Evolutionary conservation across 176 grass and related monocot species (phyloP).

Genomic region (Melocanna baccifera): DNA sequence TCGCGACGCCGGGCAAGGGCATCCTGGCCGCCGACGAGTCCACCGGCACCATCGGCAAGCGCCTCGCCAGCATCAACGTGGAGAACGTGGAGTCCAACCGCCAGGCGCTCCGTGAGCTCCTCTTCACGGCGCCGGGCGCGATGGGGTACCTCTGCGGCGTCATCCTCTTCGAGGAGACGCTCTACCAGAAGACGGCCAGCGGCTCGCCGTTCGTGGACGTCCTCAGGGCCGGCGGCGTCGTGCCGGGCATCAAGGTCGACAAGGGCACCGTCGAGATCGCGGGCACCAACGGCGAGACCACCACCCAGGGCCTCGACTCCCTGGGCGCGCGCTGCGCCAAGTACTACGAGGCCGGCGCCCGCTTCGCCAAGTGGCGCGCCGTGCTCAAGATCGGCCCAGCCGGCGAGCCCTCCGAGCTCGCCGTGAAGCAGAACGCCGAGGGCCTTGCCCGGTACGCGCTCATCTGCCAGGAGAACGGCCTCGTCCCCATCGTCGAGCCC

Average conservation of each 20-base stretch:
- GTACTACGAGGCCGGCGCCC: conserved; percentile 85
- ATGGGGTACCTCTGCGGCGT: conserved; percentile 67
- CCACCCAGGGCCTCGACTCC: conserved; percentile 80
- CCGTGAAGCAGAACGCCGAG: conserved; percentile 77
- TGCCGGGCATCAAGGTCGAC: conserved; percentile 95
- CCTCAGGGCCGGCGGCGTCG: conserved; percentile 46
- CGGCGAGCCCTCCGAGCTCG: conserved; percentile 67
- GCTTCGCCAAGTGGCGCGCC: conserved; percentile 92
- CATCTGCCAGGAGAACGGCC: conserved; percentile 83
- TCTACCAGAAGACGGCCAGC: conserved; percentile 61
- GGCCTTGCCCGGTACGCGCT: conserved; percentile 80
- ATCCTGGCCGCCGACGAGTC: conserved; percentile 87
- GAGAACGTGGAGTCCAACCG: conserved; percentile 94
- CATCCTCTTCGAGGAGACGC: conserved; percentile 96
- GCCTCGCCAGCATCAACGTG: conserved; percentile 81
- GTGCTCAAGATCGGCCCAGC: conserved; percentile 76
- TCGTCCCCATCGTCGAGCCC: conserved; percentile 92
- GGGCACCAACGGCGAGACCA: conserved; percentile 76
- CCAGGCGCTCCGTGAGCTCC: conserved; percentile 78
- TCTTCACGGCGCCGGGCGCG: conserved; percentile 68
- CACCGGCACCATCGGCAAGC: conserved; percentile 93
- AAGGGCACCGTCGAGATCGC: conserved; percentile 86
- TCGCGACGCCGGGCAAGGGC: conserved; percentile 86
- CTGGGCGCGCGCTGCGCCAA: conserved; percentile 60
- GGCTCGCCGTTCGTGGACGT: conserved; percentile 79